Evolutionary conservation across 2,329 filamentous ascomycete genomes (phyloP), one percentile per base, ranked within the genome.

Genomic region (Chrysosporium queenslandicum): DNA sequence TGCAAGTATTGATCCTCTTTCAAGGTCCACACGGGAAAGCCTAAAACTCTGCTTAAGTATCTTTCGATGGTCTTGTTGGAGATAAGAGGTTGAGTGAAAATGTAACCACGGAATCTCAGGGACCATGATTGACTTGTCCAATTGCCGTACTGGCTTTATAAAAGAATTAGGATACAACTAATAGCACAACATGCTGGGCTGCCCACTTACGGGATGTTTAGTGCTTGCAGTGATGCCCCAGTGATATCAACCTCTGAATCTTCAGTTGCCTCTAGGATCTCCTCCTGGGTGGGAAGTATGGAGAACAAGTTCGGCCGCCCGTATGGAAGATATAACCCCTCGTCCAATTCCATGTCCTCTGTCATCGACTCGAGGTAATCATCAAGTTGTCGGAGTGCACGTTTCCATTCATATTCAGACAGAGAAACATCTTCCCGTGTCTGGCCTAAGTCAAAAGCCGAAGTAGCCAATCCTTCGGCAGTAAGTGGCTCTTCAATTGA

Each of bases 91-190:
- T 85, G 78, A 66, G 88, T 89, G 74, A 83, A 90, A n/a, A 89
- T 82, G 61, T 88, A 88, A 59, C 86, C 86, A 58, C 85, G 86
- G 56, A 89, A 79, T 25, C 85, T 77, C 2, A 89, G 75, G 56
- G 82, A 87, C 86, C 86, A 90, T 30, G 83, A 83, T 53, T 80
- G 68, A n/a, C 82, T 74, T 1, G 86, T 89, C 81, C 83, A 90
- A 58, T 90, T 90, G n/a, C 76, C 86, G 58, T 85, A 85, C 40
- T 50, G 9, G 55, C 34, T 42, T 43, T 51, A 29, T 5, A 8
- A 42, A 47, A 41, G 11, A 14, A 21, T 51, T 34, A 23, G 32
- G 43, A 21, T 11, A 4, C 16, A 32, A 18, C 20, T 18, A 46
- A 48, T 23, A 14, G 9, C 12, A 40, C 30, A 4, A 9, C 27